Evolutionary conservation across 2,329 filamentous ascomycete genomes (phyloP), one percentile per base, ranked within the genome.

Genomic region (Dothideomycetes sp.): DNA sequence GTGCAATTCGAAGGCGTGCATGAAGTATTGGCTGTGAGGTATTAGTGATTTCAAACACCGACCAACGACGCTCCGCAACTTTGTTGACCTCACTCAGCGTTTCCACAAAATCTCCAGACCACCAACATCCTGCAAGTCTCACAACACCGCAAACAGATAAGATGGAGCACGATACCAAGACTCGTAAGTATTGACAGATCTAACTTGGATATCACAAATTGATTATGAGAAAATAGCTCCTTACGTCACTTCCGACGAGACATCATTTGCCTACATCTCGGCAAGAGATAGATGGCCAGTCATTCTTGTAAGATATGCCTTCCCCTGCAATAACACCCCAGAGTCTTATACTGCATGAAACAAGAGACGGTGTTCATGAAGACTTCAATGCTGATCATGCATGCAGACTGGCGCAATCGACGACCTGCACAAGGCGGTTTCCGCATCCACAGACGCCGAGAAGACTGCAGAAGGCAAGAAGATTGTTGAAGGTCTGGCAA

Each of bases 231-330:
- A 51, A 45, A 47, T 52, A 93, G 84, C 81, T 34, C 78, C 77
- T 45, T 93, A 81, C 59, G 72, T 70, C 51, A 96, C 87, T 29
- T 78, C 73, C 52, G 88, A 96, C 66, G 76, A 75, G 53, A 83
- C 72, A 31, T 95, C 87, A 35, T 96, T 96, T 58, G 91, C 84
- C 38, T 86, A 79, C 61, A 70, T 79, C 44, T 94, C 91, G 7
- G 89, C 85, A 24, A 74, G 81, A 54, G 81, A 87, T 49, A 74
- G 91, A 59, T 98, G 89, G 91, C 91, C 91, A 12, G 72, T 94
- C 41, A 98, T 98, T 56, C 66, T 98, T 52, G 86, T 93, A 53
- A 58, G 74, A 57, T 34, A 29, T 11, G 15, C n/a, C n/a, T 5
- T 30, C 36, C 5, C 22, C 22, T 7, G 22, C n/a, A 37, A n/a